Base-by-base conservation (phyloP, 441 rosid genomes). In the Gossypium davidsonii region DNA sequence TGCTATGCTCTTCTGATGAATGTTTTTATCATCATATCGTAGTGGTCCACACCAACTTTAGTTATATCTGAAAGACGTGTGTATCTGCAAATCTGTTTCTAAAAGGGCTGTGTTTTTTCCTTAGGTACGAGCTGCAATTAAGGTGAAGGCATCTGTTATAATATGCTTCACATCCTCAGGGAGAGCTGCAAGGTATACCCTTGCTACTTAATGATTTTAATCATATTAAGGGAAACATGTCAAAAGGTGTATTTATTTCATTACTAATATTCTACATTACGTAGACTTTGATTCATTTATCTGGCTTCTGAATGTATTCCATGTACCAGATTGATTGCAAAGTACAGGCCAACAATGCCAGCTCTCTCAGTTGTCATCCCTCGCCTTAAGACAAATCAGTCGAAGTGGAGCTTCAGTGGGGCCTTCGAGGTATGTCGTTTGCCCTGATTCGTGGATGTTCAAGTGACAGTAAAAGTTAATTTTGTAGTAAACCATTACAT, bases 271-370 rank as follows among this genome's bases (percentile, higher is more conserved):
- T 3, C 28, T 25, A 25, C 28, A 3, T 25, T 25, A 25, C 28
- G 28, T 6, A 14, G 66, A 12, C 1, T 59, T 61, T 66, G 26
- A 23, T 79, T 15, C 52, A 53, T 53, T 20, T 63, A 17, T 10
- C 3, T 3, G 44, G 56, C 31, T 25, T 55, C 59, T 1, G 4
- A 58, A 70, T 51, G 3, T 23, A 49, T 39, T 71, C 2, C 57
- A 3, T 80, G 8, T 82, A 18, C 77, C 89, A 91, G 98, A 79
- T 83, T 94, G 87, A 94, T 94, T 76, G 95, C 97, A 15, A 94
- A 94, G 83, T 94, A 94, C 74, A 85, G 97, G 75, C 98, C 98
- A 78, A 82, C 92, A 69, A 94, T 91, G 97, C 98, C 98, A 0
- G 97, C 89, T 72, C 58, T 94, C 10, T 94, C 97, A n/a, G 98